Base-by-base conservation (phyloP, 2,329 filamentous ascomycete genomes). In the Talaromyces sp. region DNA sequence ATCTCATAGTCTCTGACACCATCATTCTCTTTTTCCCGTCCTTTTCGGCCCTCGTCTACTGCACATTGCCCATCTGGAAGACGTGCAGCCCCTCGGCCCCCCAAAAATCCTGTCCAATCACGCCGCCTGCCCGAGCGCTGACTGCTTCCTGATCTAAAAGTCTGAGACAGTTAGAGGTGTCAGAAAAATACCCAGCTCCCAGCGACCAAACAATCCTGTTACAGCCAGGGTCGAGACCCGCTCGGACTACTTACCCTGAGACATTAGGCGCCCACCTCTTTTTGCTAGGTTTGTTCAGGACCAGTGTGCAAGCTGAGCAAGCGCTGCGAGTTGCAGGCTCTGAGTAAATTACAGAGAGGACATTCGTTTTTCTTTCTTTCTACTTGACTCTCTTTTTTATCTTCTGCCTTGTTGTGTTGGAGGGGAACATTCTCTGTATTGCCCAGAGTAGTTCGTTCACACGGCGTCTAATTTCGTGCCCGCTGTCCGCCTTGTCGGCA, bases 241-340 rank as follows among this genome's bases (percentile, higher is more conserved):
- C 61, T 52, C 59, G 9, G 47, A 61, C 45, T 61, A 52, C 43
- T 52, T 35, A 61, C 59, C 61, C 50, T 63, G 61, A 63, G 61
- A 63, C 61, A 63, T 35, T 56, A 63, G 61, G 61, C 61, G 61
- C 61, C 61, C 61, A 47, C 61, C 33, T 25, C 50, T 59, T 43
- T 39, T 45, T 27, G 37, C 37, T 59, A 43, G 27, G 35, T 54
- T 54, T 31, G 22, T 35, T 54, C 45, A 35, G 25, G 57, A 35
- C 41, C 41, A 47, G 52, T 56, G 52, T 56, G 52, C 52, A 56
- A 13, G 27, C 60, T 54, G 47, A 54, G 49, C 61, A 62, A 62
- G 61, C 37, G 49, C 61, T 25, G 61, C 35, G 61, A 43, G 35
- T 54, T 43, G 56, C 56, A 41, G 19, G 27, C 37, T 41, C 37